Evolutionary conservation across 1,139 yeast species (phyloP).

Genomic region (Candida sanyaensis): DNA sequence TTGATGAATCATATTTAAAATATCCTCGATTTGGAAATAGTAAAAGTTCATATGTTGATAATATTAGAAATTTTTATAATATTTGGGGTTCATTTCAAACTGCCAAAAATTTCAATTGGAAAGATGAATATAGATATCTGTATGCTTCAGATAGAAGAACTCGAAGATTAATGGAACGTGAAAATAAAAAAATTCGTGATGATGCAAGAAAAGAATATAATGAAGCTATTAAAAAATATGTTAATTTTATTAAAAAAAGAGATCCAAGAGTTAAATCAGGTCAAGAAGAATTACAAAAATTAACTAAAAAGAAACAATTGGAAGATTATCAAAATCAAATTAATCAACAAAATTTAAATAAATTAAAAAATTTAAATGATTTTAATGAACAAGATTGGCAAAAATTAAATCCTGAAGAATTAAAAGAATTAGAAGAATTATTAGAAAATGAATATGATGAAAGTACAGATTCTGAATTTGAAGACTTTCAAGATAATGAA

Average conservation of each 20-base stretch:
- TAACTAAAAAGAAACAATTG: slow-evolving; percentile 49
- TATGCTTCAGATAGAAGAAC: slow-evolving; percentile 87
- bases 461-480: slow-evolving; percentile 37
- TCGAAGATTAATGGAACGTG: slow-evolving; percentile 84
- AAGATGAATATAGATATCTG: slow-evolving; percentile 81
- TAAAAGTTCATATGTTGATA: slow-evolving; percentile 57
- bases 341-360: slow-evolving; percentile 36
- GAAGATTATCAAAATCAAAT: slow-evolving; percentile 54
- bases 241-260: slow-evolving; percentile 69
- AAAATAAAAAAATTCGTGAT: slow-evolving; percentile 82
- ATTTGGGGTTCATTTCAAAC: slow-evolving; percentile 76
- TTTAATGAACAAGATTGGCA: slow-evolving; percentile 87
- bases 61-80: slow-evolving; percentile 68
- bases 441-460: slow-evolving; percentile 44
- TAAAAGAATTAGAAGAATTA: slow-evolving; percentile 62
- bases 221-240: slow-evolving; percentile 75
- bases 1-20: slow-evolving; percentile 45
- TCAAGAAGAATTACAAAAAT: slow-evolving; percentile 53
- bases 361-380: slow-evolving; percentile 22
- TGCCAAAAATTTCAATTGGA: slow-evolving; percentile 81
- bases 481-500: slow-evolving; percentile 41
- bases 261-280: slow-evolving; percentile 79
- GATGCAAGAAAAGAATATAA: slow-evolving; percentile 80
- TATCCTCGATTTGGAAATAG: slow-evolving; percentile 78
- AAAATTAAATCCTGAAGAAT: slow-evolving; percentile 57